A percentile compares a stretch with the other conserved stretches of the same genome.
Conservation (phyloP, 768 basidiomycete genomes). For the Rubroboletus satanas region DNA sequence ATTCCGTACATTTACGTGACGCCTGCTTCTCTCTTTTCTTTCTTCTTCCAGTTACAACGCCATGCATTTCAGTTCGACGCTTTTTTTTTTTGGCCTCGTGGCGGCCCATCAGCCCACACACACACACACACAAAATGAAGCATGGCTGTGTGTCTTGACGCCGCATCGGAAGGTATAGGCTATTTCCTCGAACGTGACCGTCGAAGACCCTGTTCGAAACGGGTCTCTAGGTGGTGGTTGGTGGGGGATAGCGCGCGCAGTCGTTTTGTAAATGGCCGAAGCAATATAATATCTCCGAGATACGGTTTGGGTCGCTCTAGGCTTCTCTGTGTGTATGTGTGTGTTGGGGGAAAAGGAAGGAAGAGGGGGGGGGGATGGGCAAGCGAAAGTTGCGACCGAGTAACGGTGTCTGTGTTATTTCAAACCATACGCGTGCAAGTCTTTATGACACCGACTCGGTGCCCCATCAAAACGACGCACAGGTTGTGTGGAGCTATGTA, state of each 20-base stretch:
- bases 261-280: not conserved
- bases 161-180: not conserved
- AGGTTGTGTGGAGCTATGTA: too few species aligned
- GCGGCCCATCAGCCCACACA: not conserved
- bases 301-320: not conserved
- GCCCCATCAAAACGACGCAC: too few species aligned
- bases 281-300: not conserved
- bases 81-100: not conserved
- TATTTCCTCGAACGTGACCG: not conserved
- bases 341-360: too few species aligned
- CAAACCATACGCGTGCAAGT: too few species aligned
- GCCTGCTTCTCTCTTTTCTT: not conserved
- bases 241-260: not conserved
- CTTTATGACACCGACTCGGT: too few species aligned
- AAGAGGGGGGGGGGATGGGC: too few species aligned
- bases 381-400: too few species aligned
- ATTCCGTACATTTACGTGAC: constrained; percentile 19
- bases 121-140: not conserved
- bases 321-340: too few species aligned
- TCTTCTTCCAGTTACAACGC: not conserved
- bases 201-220: not conserved
- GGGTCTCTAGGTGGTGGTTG: not conserved
- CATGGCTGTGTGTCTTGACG: not conserved
- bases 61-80: too few species aligned
- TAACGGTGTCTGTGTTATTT: too few species aligned